These are phyloP conservation scores for Boletus mariae DNA, from an alignment of 1,284 basidiomycete species.

Conservation along the genomic window DNA sequence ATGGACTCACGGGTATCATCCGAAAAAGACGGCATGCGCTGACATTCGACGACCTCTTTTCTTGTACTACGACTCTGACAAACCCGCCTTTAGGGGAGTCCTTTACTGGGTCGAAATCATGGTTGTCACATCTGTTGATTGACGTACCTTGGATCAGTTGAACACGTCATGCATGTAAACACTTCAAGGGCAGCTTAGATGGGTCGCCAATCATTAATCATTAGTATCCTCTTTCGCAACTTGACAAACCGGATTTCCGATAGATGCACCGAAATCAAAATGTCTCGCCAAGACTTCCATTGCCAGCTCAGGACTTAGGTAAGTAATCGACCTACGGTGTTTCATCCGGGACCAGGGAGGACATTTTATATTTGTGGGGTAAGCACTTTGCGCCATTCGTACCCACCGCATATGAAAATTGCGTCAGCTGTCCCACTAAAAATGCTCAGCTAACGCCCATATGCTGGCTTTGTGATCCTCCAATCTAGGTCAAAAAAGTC, in stretches of 20 bases:
- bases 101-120: background rate
- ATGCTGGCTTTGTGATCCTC: too few species aligned
- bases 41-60: background rate
- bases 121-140: conserved; percentile 17
- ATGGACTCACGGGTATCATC: conserved; percentile 6
- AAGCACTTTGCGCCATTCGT: conserved; percentile 24
- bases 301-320: conserved; percentile 1
- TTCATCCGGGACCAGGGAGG: background rate
- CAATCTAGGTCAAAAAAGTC: background rate
- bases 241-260: background rate
- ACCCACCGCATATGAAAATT: conserved; percentile 1
- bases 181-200: background rate
- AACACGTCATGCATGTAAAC: background rate
- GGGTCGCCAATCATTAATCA: background rate
- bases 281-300: conserved; percentile 1
- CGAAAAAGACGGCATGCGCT: conserved; percentile 1
- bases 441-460: background rate
- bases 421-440: background rate
- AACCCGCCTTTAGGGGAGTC: background rate
- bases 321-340: conserved; percentile 3
- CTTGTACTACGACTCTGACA: background rate
- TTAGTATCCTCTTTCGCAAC: conserved; percentile 8
- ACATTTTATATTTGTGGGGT: conserved; percentile 18
- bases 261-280: background rate
- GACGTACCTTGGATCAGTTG: conserved; percentile 14